Conservation (phyloP, 2,329 filamentous ascomycete species). For the Coniochaeta ligniaria region DNA sequence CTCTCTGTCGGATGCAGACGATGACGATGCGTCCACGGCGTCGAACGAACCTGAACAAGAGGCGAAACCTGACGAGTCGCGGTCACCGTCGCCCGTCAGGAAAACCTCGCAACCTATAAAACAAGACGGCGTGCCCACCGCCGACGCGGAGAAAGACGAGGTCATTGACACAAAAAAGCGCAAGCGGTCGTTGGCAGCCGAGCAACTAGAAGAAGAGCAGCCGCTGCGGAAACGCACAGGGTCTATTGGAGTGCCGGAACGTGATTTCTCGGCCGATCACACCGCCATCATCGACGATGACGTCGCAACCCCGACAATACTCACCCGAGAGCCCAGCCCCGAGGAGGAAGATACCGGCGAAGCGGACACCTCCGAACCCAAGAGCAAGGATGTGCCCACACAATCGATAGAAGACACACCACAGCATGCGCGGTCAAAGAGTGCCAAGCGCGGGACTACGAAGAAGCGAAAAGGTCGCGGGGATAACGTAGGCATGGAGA, state of each 20-base stretch:
- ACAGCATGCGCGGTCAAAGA: conserved; percentile 27
- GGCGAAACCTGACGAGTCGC: conserved; percentile 18
- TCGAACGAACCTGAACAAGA: conserved; percentile 28
- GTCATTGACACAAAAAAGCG: conserved; percentile 38
- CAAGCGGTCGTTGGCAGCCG: conserved; percentile 39
- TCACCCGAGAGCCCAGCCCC: conserved; percentile 17
- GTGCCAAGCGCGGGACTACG: conserved; percentile 29
- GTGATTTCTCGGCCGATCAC: conserved; percentile 24
- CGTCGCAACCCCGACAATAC: conserved; percentile 16
- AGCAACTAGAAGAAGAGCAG: conserved; percentile 38
- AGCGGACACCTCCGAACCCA: conserved; percentile 39
- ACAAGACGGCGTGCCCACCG: conserved; percentile 12
- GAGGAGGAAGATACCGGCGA: conserved; percentile 31
- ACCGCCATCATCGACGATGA: conserved; percentile 27
- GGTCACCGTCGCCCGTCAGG: conserved; percentile 12
- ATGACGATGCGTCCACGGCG: conserved; percentile 29
- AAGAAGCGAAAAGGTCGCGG: conserved; percentile 28
- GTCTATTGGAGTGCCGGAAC: conserved; percentile 32
- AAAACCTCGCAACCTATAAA: conserved; percentile 12
- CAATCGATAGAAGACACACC: conserved; percentile 22
- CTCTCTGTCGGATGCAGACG: conserved; percentile 27
- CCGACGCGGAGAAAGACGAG: conserved; percentile 8
- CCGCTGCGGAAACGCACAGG: conserved; percentile 47
- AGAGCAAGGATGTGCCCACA: conserved; percentile 28
- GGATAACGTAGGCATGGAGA: conserved; percentile 11